phyloP scores from a whole-genome alignment of 306 rosid species.

The Sicyos edulis region DNA sequence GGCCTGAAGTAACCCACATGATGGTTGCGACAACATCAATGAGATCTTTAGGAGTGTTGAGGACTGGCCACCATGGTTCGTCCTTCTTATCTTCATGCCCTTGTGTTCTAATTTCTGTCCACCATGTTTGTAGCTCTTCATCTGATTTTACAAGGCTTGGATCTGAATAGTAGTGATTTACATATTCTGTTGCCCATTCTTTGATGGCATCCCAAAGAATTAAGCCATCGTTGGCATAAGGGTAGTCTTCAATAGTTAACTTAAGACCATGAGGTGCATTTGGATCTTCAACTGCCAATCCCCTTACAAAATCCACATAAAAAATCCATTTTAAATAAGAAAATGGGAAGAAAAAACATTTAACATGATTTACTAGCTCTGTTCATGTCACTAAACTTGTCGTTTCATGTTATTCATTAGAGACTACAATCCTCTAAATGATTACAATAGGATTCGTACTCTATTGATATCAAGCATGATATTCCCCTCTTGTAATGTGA shows the following conservation, averaged over 20 bases:
- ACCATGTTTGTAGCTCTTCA: slow-evolving; percentile 72
- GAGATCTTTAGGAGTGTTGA: slow-evolving; percentile 45
- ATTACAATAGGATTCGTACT: too few species aligned
- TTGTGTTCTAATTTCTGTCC: slow-evolving; percentile 56
- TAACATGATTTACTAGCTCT: too few species aligned
- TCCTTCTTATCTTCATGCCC: slow-evolving; percentile 70
- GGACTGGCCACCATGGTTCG: slow-evolving; percentile 68
- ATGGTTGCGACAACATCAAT: slow-evolving; percentile 43
- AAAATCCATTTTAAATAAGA: too few species aligned
- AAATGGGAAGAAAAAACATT: too few species aligned
- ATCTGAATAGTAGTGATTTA: slow-evolving; percentile 42
- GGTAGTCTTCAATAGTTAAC: slow-evolving; percentile 59
- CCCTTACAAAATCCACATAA: slow-evolving; percentile 26
- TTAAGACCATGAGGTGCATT: slow-evolving; percentile 55
- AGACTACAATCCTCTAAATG: too few species aligned
- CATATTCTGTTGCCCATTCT: slow-evolving; percentile 56
- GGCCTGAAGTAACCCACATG: slow-evolving; percentile 60
- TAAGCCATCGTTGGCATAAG: slow-evolving; percentile 65
- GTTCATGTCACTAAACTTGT: too few species aligned
- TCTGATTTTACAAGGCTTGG: slow-evolving; percentile 32
- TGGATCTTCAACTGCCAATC: slow-evolving; percentile 63
- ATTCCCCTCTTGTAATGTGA: too few species aligned
- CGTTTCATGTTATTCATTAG: too few species aligned
- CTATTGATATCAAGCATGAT: too few species aligned
- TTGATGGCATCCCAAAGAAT: slow-evolving; percentile 55